These are phyloP conservation scores for Saccharomycopsis selenospora DNA, from an alignment of 805 yeast species.

Conservation along the genomic window DNA sequence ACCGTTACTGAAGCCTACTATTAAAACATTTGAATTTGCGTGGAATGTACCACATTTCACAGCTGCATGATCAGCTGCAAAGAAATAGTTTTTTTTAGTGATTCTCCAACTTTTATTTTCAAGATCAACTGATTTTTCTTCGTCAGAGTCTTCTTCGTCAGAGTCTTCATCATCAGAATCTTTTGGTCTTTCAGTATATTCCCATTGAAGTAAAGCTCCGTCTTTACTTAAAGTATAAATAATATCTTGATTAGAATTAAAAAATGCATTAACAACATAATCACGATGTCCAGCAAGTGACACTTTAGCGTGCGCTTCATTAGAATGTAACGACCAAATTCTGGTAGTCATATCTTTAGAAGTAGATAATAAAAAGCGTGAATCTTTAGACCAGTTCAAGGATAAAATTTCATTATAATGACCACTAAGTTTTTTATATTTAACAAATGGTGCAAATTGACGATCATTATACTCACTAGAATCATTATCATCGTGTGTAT, in stretches of 20 bases:
- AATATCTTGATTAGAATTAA: constrained; percentile 78
- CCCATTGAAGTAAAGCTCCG: constrained; percentile 93
- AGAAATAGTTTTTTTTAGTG: constrained; percentile 66
- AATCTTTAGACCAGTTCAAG: constrained; percentile 84
- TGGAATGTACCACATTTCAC: constrained; percentile 84
- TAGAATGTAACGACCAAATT: constrained; percentile 67
- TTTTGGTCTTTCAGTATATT: constrained; percentile 55
- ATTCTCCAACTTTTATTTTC: constrained; percentile 71
- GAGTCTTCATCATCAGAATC: constrained; percentile 41
- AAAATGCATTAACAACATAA: constrained; percentile 79
- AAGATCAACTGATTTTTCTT: constrained; percentile 30
- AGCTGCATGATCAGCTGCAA: constrained; percentile 53
- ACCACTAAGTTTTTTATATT: constrained; percentile 86
- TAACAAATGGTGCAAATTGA: constrained; percentile 93
- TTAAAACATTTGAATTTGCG: constrained; percentile 57
- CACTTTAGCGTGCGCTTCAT: constrained; percentile 66
- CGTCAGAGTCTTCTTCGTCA: constrained; percentile 32
- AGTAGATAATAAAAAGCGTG: constrained; percentile 77
- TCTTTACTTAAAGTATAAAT: constrained; percentile 90
- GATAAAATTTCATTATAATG: constrained; percentile 78
- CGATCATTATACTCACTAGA: constrained; percentile 62
- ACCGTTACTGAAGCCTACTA: constrained; percentile 85
- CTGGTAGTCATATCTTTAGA: constrained; percentile 88
- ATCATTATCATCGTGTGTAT: constrained; percentile 18
- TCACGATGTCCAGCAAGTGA: constrained; percentile 91